phyloP scores from a whole-genome alignment of 805 yeast species.

The Metschnikowia henanensis region DNA sequence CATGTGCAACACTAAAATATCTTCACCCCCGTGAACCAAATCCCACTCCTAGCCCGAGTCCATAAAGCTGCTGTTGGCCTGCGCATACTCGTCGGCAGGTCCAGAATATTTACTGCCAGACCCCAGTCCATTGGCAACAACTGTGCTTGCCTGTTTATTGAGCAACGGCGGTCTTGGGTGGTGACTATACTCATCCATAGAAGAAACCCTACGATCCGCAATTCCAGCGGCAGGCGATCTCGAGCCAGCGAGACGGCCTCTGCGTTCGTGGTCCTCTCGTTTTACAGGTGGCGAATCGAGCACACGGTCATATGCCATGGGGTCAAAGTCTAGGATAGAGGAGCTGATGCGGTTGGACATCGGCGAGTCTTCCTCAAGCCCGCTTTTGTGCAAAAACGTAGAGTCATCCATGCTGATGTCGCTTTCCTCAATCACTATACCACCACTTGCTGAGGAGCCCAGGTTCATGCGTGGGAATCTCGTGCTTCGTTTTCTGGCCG shows the following conservation, averaged over 20 bases:
- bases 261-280: neutral
- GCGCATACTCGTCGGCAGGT: neutral
- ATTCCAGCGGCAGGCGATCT: neutral
- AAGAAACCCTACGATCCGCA: neutral
- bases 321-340: constrained; percentile 28
- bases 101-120: neutral
- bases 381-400: constrained; percentile 22
- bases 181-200: neutral
- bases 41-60: neutral
- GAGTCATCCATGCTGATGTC: constrained; percentile 34
- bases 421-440: constrained; percentile 22
- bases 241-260: constrained; percentile 2
- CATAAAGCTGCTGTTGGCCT: constrained; percentile 2
- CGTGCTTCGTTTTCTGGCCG: constrained; percentile 10
- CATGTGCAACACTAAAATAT: no score
- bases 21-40: no score
- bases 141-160: constrained; percentile 35
- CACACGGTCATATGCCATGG: constrained; percentile 27
- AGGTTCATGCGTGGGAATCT: neutral
- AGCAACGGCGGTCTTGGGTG: constrained; percentile 29
- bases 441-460: neutral
- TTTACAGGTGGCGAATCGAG: constrained; percentile 33
- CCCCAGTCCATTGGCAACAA: constrained; percentile 9
- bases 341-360: constrained; percentile 25
- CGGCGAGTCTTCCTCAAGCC: constrained; percentile 31